Base-by-base conservation (phyloP, 2,329 filamentous ascomycete genomes). In the Blastomyces silverae region DNA sequence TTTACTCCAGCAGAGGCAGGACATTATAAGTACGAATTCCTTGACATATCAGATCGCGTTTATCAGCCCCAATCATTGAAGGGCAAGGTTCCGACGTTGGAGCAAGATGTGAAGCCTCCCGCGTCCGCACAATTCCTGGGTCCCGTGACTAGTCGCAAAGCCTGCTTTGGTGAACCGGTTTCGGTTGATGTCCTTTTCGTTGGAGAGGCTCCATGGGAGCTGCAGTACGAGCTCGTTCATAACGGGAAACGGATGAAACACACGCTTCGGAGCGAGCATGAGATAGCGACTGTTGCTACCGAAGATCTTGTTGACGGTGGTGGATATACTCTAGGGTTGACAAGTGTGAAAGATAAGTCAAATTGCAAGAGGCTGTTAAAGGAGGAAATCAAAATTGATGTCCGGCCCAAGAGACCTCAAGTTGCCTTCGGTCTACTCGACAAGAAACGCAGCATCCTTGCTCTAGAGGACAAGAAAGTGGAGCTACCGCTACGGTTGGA, bases 161-260 rank as follows among this genome's bases (percentile, higher is more conserved):
- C 89, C 60, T 99, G 94, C 73, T 88, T 97, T 64, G 91, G 94
- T 66, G 88, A 96, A 64, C 83, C 87, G 25, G 86, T 92, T 7
- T 84, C 87, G 42, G 85, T 94, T 37, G 86, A 91, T 64, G 86
- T 97, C 50, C 78, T 83, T 62, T 84, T 97, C 53, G 81, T 86
- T 57, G 94, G 95, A 53, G 92, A 97, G 71, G 83, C 87, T 22
- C 94, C 95, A 0, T 97, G 93, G 82, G 89, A 83, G 28, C 79
- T 99, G 50, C 92, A 97, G 73, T 99, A 96, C 79, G 94, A 97
- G 76, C 81, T 97, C 52, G 85, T 97, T 8, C 90, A 97, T 76
- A 90, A 92, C 64, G 92, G 92, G 64, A 95, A 90, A 77, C 86
- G 92, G 63, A 87, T 85, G 67, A 88, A 89, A 62, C 84, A 89